Evolutionary conservation across 2,329 filamentous ascomycete genomes (phyloP), one percentile per base, ranked within the genome.

Genomic region (Cercospora sp.): DNA sequence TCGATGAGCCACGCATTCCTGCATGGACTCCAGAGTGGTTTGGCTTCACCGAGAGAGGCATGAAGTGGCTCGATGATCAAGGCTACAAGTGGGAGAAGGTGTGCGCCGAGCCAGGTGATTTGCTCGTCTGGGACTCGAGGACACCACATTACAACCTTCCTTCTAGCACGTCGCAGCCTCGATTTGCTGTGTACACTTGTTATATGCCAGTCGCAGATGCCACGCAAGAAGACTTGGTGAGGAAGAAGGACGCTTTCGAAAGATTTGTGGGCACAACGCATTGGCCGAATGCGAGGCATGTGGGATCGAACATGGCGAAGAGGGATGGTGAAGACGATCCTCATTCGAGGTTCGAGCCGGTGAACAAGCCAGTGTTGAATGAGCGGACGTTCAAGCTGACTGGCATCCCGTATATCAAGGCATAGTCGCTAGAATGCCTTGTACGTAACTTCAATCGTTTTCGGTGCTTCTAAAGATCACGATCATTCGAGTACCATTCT

Each of bases 361-460:
- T 81, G 1, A 79, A 81, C 57, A 80, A 82, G 67, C 79, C 81
- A 0, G 66, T 75, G 24, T 70, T 84, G 34, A 74, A 74, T 66
- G 82, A 83, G 75, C 70, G 81, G 26, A 80, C 79, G 0, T 83
- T 80, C 71, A 82, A 80, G 71, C 71, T 85, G 63, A 85, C 82
- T 1, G 83, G 83, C 2, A 83, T 85, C 68, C 82, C 83, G 10
- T 85, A 84, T 67, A 81, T 80, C 63, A 70, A 73, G 53, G 69
- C 68, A 28, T 58, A 65, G 62, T 51, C n/a, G 34, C 26, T 32
- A 13, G 21, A 13, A 24, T 10, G 2, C 24, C 18, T 7, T 45
- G 28, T 30, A 26, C 7, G 13, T 55, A 55, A 55, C 5, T 5
- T 8, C 49, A 30, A 6, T 55, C 49, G 49, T n/a, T n/a, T 40